These are phyloP conservation scores for Acrasis kona DNA, from an alignment of 78 protist species.

Conservation along the genomic window DNA sequence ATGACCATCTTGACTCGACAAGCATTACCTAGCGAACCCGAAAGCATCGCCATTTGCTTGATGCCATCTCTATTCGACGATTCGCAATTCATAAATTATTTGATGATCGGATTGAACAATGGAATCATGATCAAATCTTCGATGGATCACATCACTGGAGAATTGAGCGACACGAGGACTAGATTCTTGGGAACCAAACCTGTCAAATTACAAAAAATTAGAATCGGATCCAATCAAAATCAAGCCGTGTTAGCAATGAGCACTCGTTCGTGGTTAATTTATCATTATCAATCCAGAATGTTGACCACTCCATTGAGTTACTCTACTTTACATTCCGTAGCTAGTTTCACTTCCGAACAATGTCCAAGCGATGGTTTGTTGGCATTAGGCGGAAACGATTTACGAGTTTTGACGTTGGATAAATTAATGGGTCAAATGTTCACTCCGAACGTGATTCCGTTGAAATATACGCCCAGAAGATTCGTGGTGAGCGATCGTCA, in stretches of 20 bases:
- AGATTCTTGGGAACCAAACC: constrained; percentile 75
- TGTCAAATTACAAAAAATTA: constrained; percentile 44
- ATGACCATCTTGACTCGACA: constrained; percentile 55
- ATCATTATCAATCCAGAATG: constrained; percentile 27
- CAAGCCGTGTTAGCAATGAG: constrained; percentile 82
- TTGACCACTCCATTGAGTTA: constrained; percentile 63
- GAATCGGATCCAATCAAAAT: constrained; percentile 9
- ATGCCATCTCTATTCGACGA: constrained; percentile 6
- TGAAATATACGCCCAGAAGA: constrained; percentile 67
- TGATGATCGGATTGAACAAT: constrained; percentile 79
- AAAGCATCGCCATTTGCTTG: constrained; percentile 29
- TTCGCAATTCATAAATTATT: constrained; percentile 15
- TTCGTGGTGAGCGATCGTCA: constrained; percentile 49
- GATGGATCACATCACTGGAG: constrained; percentile 71
- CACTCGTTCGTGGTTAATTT: constrained; percentile 73
- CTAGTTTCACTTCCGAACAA: constrained; percentile 68
- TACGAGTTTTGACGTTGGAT: constrained; percentile 64
- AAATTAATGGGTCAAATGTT: constrained; percentile 68
- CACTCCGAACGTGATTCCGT: constrained; percentile 49
- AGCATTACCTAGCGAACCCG: constrained; percentile 28
- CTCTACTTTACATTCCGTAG: constrained; percentile 66
- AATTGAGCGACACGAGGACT: constrained; percentile 63
- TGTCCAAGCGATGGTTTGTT: constrained; percentile 88
- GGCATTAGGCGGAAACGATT: constrained; percentile 58
- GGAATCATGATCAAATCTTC: constrained; percentile 80